Conservation (phyloP, 495 filamentous ascomycete genomes). For the Trichoderma gamsii region DNA sequence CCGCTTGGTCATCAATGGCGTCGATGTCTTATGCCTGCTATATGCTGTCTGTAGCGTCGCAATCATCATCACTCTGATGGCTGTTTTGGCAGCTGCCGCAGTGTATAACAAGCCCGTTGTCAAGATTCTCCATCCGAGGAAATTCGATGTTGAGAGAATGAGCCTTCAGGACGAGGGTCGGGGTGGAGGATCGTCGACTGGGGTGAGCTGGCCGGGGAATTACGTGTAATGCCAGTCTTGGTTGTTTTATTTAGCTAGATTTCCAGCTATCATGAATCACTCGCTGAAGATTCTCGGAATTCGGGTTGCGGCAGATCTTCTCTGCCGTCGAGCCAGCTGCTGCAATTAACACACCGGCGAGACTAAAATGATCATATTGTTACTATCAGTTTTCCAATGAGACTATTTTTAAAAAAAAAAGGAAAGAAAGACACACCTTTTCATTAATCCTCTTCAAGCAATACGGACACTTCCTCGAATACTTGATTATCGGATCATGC, state of each 20-base stretch:
- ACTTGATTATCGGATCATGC: slow-evolving; percentile 64
- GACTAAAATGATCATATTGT: no score
- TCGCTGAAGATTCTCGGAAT: neutral
- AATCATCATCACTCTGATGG: neutral
- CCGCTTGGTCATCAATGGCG: neutral
- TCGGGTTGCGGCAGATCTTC: slow-evolving; percentile 41
- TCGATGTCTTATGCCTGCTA: neutral
- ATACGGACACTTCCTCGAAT: slow-evolving; percentile 62
- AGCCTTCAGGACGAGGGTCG: no score
- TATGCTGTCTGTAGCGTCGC: neutral
- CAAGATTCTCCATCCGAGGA: no score
- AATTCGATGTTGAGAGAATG: no score
- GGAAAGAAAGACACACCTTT: slow-evolving; percentile 43
- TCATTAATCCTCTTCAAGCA: slow-evolving; percentile 62
- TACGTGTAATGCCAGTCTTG: neutral
- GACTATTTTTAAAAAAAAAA: no score
- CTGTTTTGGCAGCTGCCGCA: neutral
- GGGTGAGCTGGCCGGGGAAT: no score
- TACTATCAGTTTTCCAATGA: no score
- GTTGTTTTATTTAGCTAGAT: neutral
- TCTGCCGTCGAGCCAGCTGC: slow-evolving; percentile 72
- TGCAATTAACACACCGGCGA: slow-evolving; percentile 62
- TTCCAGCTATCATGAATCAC: neutral
- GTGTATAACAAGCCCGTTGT: no score
- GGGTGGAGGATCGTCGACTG: no score